phyloP scores from a whole-genome alignment of 2,329 filamentous ascomycete species.

The Fusarium kyushuense region DNA sequence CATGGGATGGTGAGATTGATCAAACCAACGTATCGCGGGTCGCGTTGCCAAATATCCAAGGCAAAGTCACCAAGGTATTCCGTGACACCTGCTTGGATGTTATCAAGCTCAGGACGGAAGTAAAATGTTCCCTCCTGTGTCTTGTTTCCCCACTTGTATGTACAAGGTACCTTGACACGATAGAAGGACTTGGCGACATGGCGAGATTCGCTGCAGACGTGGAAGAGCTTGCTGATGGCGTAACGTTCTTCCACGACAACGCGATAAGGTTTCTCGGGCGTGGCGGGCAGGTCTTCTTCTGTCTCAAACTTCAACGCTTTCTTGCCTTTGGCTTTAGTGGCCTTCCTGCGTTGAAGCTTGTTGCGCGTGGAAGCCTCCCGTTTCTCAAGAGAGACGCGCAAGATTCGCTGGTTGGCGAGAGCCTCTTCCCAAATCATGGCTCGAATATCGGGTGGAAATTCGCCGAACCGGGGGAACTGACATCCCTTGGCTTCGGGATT shows the following conservation, averaged over 20 bases:
- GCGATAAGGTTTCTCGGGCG: not conserved
- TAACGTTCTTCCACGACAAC: not conserved
- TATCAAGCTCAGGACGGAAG: conserved; percentile 1
- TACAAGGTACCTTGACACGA: not conserved
- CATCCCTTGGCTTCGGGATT: too few relatives aligned
- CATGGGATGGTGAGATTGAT: not conserved
- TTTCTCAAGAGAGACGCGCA: not conserved
- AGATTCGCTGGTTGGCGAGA: not conserved
- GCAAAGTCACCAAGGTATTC: not conserved
- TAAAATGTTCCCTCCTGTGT: not conserved
- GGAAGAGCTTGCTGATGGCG: not conserved
- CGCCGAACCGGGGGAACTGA: not conserved
- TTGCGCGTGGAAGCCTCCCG: not conserved
- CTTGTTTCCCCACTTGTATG: not conserved
- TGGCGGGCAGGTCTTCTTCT: too few relatives aligned
- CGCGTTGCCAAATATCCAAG: not conserved
- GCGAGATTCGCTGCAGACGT: not conserved
- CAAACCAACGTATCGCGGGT: not conserved
- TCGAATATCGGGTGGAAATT: not conserved
- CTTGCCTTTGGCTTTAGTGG: not conserved
- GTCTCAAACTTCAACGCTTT: accelerated
- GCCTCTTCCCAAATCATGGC: not conserved
- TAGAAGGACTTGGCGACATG: not conserved
- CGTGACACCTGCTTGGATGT: not conserved
- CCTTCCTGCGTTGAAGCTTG: not conserved